phyloP scores from a whole-genome alignment of 805 yeast species.

The Cyberlindnera subsufficiens region DNA sequence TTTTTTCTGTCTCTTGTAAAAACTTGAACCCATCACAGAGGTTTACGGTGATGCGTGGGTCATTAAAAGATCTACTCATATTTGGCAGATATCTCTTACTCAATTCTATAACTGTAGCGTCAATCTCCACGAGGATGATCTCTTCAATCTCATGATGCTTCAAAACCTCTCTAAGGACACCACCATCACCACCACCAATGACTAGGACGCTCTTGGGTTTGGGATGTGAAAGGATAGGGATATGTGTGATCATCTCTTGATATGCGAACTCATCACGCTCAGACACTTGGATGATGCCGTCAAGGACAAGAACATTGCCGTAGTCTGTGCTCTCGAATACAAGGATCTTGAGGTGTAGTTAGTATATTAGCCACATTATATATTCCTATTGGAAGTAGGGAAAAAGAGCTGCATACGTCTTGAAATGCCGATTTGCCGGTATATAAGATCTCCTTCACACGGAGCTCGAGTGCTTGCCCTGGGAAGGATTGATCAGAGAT shows the following conservation, averaged over 20 bases:
- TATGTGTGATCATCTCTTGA: constrained; percentile 86
- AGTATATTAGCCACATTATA: background rate
- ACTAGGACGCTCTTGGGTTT: constrained; percentile 73
- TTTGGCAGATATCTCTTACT: constrained; percentile 67
- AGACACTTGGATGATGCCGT: constrained; percentile 87
- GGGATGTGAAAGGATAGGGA: constrained; percentile 74
- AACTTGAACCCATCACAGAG: constrained; percentile 83
- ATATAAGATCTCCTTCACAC: constrained; percentile 59
- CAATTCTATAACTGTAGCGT: constrained; percentile 70
- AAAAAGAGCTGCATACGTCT: constrained; percentile 31
- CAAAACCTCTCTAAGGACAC: constrained; percentile 82
- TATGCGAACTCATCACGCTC: constrained; percentile 92
- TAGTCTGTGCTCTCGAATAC: constrained; percentile 70
- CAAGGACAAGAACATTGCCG: constrained; percentile 85
- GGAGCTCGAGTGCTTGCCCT: constrained; percentile 75
- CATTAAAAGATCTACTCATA: constrained; percentile 62
- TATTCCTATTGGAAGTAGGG: no score
- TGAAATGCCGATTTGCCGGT: constrained; percentile 68
- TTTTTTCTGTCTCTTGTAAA: constrained; percentile 31
- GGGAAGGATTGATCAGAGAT: constrained; percentile 67
- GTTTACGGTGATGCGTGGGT: constrained; percentile 60
- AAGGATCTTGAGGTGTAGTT: constrained; percentile 25
- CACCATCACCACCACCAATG: constrained; percentile 97
- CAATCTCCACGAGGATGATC: constrained; percentile 84
- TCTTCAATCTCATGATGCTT: constrained; percentile 62